Evolutionary conservation across 352 stramenopile species (phyloP), one percentile per base, ranked within the genome.

Genomic region (Halophytophthora batemanensis): DNA sequence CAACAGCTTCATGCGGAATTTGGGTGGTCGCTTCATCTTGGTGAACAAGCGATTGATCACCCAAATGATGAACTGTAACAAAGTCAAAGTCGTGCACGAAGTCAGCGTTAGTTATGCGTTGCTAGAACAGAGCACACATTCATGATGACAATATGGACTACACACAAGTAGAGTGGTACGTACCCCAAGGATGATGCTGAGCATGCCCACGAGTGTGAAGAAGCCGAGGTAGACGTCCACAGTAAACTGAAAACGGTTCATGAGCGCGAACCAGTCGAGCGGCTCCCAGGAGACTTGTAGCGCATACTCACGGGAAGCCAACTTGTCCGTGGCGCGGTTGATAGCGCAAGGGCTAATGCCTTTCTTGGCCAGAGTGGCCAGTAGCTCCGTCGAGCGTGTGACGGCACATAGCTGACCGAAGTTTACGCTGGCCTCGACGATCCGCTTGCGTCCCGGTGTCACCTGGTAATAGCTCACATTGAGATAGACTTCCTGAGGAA

Each of bases 231-330:
- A 99, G 2, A 98, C 85, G 53, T 92, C 80, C 21, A 85, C 78
- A 0, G 80, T 86, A 60, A 99, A 98, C 66, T 98, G 86, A 62
- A 99, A 99, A 7, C 80, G 67, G 56, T 99, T 99, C 45, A 98
- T 86, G 38, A 98, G 74, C 50, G 94, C 84, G 42, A 96, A 97
- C 93, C 93, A 98, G 36, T 71, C 61, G 1, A 98, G 67, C n/a
- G 92, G 72, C 31, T 85, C 74, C 74, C 88, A 98, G 2, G 71
- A 80, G 3, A 99, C 75, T 39, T 96, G 74, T 44, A 98, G 62
- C 19, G 70, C 64, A 61, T 98, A 98, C 10, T 68, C 71, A 4
- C 70, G 74, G 0, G 78, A 90, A 2, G 77, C 74, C 21, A 92
- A 53, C 18, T 67, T 58, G 19, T 86, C 65, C 2, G 82, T 92